Percentiles rank a stretch among this genome's conserved stretches.
Evolutionary conservation across 805 yeast species (phyloP).

Genomic region (Yarrowia keelungensis): DNA sequence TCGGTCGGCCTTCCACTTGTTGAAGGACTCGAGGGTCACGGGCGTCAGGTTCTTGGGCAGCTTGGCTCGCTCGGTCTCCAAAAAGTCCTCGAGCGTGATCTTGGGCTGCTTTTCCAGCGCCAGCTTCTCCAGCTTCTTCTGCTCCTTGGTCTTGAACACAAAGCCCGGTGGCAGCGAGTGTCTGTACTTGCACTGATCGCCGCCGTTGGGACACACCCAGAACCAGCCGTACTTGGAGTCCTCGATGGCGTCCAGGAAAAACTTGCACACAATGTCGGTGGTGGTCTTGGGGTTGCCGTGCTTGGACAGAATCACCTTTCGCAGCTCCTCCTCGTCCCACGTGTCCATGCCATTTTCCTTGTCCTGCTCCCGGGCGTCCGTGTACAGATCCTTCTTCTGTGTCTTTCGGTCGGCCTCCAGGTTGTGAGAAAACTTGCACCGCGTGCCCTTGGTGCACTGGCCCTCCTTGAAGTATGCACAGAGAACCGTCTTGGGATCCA

Average conservation of each 20-base stretch:
- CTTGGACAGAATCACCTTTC: slow-evolving; percentile 84
- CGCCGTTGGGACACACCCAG: slow-evolving; percentile 97
- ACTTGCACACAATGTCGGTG: slow-evolving; percentile 93
- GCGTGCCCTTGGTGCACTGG: slow-evolving; percentile 66
- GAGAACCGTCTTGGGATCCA: slow-evolving; percentile 91
- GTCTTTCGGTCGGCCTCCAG: slow-evolving; percentile 83
- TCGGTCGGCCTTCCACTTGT: slow-evolving; percentile 81
- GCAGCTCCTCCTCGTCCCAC: slow-evolving; percentile 96
- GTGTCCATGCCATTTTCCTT: slow-evolving; percentile 89
- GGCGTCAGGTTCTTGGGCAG: slow-evolving; percentile 81
- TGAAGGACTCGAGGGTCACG: slow-evolving; percentile 79
- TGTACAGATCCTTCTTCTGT: slow-evolving; percentile 88
- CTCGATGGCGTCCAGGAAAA: slow-evolving; percentile 95
- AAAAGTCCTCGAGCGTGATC: slow-evolving; percentile 93
- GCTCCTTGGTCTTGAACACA: slow-evolving; percentile 95
- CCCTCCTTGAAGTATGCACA: slow-evolving; percentile 91
- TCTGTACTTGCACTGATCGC: slow-evolving; percentile 88
- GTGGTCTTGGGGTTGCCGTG: slow-evolving; percentile 95
- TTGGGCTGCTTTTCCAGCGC: slow-evolving; percentile 85
- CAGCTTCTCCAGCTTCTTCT: slow-evolving; percentile 83
- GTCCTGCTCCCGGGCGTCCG: slow-evolving; percentile 77
- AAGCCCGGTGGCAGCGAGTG: slow-evolving; percentile 98
- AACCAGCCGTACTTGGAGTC: slow-evolving; percentile 99
- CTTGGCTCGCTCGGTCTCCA: slow-evolving; percentile 89
- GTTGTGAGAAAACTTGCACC: slow-evolving; percentile 95